Conservation (phyloP, 345 rosid genomes). For the Citrus inodora region DNA sequence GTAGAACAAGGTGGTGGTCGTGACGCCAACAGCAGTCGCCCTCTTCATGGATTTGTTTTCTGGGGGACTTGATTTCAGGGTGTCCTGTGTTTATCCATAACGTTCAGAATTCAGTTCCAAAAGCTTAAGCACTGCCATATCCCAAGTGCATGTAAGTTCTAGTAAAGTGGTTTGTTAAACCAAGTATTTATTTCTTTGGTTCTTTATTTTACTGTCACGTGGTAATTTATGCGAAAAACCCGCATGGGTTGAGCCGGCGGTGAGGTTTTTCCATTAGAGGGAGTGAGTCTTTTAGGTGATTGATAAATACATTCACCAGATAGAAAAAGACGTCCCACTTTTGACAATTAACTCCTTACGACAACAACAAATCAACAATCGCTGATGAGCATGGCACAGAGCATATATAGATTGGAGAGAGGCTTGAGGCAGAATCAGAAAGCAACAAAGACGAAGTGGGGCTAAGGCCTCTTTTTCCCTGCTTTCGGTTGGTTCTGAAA, state of each 20-base stretch:
- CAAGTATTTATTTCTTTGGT: too few species aligned
- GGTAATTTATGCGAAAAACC: too few species aligned
- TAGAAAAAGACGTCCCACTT: background rate
- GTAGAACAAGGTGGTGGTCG: conserved; percentile 70
- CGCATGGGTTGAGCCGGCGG: background rate
- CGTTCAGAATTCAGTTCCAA: background rate
- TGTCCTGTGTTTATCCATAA: conserved; percentile 37
- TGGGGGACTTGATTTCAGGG: conserved; percentile 54
- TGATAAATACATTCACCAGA: background rate
- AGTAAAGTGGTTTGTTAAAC: too few species aligned
- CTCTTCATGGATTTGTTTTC: conserved; percentile 69
- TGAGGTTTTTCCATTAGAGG: background rate
- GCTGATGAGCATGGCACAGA: background rate
- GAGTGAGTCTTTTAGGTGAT: background rate
- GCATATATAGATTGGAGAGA: background rate
- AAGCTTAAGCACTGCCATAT: background rate
- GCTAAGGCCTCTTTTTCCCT: background rate
- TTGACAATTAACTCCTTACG: background rate
- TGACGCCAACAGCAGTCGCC: conserved; percentile 51
- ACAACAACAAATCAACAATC: background rate
- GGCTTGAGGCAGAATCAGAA: background rate
- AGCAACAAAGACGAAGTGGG: background rate
- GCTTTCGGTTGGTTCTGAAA: background rate
- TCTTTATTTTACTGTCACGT: too few species aligned
- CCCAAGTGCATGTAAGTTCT: background rate